These are phyloP conservation scores for Saccharum hybrid DNA, from an alignment of 202 grass and related monocot species.

Conservation along the genomic window DNA sequence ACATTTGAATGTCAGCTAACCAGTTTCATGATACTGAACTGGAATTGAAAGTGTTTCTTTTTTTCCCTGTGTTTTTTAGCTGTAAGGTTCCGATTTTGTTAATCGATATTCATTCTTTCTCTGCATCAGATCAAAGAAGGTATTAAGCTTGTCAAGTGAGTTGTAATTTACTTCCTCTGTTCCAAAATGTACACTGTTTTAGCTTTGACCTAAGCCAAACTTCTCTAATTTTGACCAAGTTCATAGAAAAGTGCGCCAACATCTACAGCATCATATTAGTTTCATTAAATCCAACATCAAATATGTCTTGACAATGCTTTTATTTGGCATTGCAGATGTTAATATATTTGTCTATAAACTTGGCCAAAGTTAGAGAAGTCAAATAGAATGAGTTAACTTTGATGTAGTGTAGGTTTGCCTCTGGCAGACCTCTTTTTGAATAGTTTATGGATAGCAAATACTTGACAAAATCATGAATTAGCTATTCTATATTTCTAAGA, in stretches of 20 bases:
- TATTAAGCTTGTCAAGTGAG: constrained; percentile 39
- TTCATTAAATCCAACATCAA: background rate
- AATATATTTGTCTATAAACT: background rate
- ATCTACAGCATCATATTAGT: background rate
- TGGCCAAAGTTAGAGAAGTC: background rate
- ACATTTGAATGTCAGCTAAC: constrained; percentile 14
- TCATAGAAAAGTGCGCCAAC: background rate
- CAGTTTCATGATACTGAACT: constrained; percentile 17
- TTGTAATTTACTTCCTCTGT: background rate
- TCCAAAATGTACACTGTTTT: background rate
- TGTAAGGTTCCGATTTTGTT: background rate
- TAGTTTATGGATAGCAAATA: constrained; percentile 22
- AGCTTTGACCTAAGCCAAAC: background rate
- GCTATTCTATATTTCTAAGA: constrained; percentile 1
- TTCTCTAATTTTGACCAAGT: background rate
- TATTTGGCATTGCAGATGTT: background rate
- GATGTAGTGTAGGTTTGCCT: background rate
- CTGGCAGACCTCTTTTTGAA: background rate
- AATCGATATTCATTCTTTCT: background rate
- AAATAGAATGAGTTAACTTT: constrained; percentile 16
- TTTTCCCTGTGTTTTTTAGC: background rate
- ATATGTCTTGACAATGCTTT: background rate
- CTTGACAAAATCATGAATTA: constrained; percentile 17
- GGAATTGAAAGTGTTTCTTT: background rate
- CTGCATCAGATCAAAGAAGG: background rate